phyloP scores from a whole-genome alignment of 495 filamentous ascomycete species.

The Neurospora pannonica region DNA sequence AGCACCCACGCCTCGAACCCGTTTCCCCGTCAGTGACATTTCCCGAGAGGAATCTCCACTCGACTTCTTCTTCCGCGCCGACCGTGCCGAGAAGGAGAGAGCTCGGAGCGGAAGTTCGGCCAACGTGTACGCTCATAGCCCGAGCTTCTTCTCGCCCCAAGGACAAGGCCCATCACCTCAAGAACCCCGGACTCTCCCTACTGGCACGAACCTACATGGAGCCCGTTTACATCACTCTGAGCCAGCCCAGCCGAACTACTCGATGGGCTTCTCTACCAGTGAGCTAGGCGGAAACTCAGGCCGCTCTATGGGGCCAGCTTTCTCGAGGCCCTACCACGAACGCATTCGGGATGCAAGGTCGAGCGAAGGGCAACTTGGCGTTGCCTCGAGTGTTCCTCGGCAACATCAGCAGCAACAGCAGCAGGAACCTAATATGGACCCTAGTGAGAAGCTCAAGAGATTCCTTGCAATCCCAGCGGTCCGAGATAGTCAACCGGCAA shows the following conservation, averaged over 20 bases:
- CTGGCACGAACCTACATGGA: conserved; percentile 15
- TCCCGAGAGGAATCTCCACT: conserved; percentile 61
- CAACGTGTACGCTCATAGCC: conserved; percentile 16
- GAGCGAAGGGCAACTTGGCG: conserved; percentile 11
- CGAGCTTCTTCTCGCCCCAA: conserved; percentile 29
- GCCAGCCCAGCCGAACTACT: conserved; percentile 23
- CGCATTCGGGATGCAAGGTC: conserved; percentile 49
- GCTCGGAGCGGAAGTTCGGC: conserved; percentile 39
- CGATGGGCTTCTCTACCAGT: conserved; percentile 50
- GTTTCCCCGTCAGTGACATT: conserved; percentile 8
- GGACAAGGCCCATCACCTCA: conserved; percentile 22
- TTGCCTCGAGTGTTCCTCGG: background rate
- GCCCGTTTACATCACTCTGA: conserved; percentile 6
- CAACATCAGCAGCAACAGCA: conserved; percentile 6
- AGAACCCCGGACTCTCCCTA: conserved; percentile 26
- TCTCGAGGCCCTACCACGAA: conserved; percentile 58
- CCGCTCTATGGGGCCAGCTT: conserved; percentile 49
- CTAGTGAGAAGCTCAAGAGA: conserved; percentile 22
- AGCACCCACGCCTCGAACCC: conserved; percentile 28
- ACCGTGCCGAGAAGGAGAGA: conserved; percentile 63
- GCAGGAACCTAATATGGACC: conserved; percentile 6
- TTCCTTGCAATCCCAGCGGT: conserved; percentile 18
- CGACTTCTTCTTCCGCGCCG: conserved; percentile 81
- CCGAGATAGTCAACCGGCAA: background rate
- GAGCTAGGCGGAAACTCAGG: conserved; percentile 54